Evolutionary conservation across 139 green algal species (phyloP), one percentile per base, ranked within the genome.

Genomic region (Zygnema cylindricum): DNA sequence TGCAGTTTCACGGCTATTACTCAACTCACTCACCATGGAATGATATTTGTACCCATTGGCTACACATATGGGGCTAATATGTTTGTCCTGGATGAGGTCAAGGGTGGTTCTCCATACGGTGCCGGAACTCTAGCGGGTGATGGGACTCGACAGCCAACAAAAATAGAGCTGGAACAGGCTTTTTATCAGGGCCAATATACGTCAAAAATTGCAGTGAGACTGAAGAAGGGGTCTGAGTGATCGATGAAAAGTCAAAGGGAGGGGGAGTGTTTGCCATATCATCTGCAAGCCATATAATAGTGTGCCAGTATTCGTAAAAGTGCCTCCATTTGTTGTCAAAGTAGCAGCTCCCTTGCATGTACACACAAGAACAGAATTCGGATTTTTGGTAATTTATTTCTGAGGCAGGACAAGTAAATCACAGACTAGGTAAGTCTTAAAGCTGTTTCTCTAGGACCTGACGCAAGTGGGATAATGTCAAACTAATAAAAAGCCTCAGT

Each of bases 21-120:
- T 1, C 93, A 97, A 85, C 88, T 96, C 25, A 89, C 91, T 0
- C 94, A 96, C 84, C 95, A 98, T 76, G 96, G 96, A 85, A 98
- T 98, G 94, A 95, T 98, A 79, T 98, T 92, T 71, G 95, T 98
- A 54, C 95, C 95, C 0, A 63, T 92, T 16, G 95, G 95, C 63
- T 97, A 95, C 85, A 82, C 84, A 32, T 91, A 84, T 69, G 86
- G 86, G 25, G 81, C 79, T n/a, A 73, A 71, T 77, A 41, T 92
- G 55, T 90, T 92, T 43, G 54, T 76, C 39, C 43, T 93, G 75
- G 85, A 91, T 35, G 91, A 92, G 43, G 85, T 91, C 49, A 89
- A 88, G 81, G 86, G 86, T 30, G 81, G 86, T 2, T 91, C 81
- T 1, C 79, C 86, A 30, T 91, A 91, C 69, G 86, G 79, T 43